phyloP scores from a whole-genome alignment of 495 filamentous ascomycete species.

The Aspergillus indologenus region DNA sequence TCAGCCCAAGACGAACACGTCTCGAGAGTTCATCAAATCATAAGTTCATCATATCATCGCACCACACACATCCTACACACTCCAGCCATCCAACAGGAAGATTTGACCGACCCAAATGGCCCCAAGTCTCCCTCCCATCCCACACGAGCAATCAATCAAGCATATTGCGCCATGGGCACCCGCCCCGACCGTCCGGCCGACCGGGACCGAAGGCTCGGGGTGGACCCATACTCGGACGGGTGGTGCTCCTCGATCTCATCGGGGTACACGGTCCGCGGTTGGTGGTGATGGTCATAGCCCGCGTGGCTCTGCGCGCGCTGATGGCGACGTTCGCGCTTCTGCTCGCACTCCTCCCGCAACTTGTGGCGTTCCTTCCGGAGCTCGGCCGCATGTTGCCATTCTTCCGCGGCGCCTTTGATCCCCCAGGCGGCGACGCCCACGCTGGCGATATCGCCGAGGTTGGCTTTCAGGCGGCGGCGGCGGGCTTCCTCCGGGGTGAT shows the following conservation, averaged over 20 bases:
- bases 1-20: too few species aligned
- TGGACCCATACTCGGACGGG: conserved; percentile 6
- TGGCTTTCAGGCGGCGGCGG: conserved; percentile 70
- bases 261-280: conserved; percentile 13
- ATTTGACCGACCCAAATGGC: too few species aligned
- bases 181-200: conserved; percentile 11
- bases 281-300: not conserved
- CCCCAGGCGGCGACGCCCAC: conserved; percentile 82
- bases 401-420: conserved; percentile 76
- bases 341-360: conserved; percentile 46
- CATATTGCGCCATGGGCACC: conserved; percentile 2
- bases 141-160: too few species aligned
- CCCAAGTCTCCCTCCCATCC: too few species aligned
- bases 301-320: conserved; percentile 12
- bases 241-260: conserved; percentile 25
- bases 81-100: too few species aligned
- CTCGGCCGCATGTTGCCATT: conserved; percentile 67
- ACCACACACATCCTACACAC: too few species aligned
- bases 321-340: conserved; percentile 9
- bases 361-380: conserved; percentile 52
- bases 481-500: conserved; percentile 71
- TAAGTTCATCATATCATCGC: too few species aligned
- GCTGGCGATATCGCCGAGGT: conserved; percentile 70
- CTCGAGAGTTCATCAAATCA: too few species aligned
- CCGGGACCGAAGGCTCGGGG: conserved; percentile 7